Percentiles rank a stretch among this genome's conserved stretches.
Evolutionary conservation across 169 alveolate genomes (phyloP).

Genomic region (Eimeria nieschulzi): DNA sequence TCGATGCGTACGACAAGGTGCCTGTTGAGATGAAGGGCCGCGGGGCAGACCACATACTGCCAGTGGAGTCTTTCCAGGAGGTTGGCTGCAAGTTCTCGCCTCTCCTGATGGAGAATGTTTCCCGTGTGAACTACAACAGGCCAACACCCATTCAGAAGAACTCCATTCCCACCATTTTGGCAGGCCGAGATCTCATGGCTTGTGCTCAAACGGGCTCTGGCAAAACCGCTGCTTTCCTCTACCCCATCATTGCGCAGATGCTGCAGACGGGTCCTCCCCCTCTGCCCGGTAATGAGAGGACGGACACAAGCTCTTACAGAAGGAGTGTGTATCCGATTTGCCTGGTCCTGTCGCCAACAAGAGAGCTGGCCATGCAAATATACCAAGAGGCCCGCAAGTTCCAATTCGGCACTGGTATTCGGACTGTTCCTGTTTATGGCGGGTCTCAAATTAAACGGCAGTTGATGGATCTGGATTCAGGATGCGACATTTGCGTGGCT

Average conservation of each 20-base stretch:
- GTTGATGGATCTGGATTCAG: slow-evolving; percentile 91
- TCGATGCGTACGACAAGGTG: slow-evolving; percentile 82
- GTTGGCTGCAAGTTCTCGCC: slow-evolving; percentile 78
- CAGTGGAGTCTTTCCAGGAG: slow-evolving; percentile 80
- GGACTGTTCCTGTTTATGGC: slow-evolving; percentile 92
- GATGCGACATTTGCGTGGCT: slow-evolving; percentile 96
- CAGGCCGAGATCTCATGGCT: slow-evolving; percentile 95
- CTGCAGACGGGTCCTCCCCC: slow-evolving; percentile 75
- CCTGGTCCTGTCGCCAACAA: slow-evolving; percentile 96
- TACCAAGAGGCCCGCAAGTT: slow-evolving; percentile 92
- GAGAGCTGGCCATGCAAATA: slow-evolving; percentile 97
- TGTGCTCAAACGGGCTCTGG: slow-evolving; percentile 99
- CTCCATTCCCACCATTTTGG: slow-evolving; percentile 93
- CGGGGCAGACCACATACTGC: slow-evolving; percentile 77
- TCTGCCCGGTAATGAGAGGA: slow-evolving; percentile 22
- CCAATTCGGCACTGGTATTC: slow-evolving; percentile 92
- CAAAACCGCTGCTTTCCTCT: slow-evolving; percentile 97
- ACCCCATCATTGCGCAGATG: slow-evolving; percentile 91
- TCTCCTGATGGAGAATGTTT: slow-evolving; percentile 77
- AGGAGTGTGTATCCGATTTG: slow-evolving; percentile 78
- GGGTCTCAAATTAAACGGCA: slow-evolving; percentile 92
- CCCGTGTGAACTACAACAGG: slow-evolving; percentile 83
- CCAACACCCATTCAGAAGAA: slow-evolving; percentile 95
- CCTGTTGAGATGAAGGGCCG: slow-evolving; percentile 83
- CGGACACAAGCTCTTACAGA: slow-evolving; percentile 19